phyloP scores from a whole-genome alignment of 352 stramenopile species.

The Phytophthora sojae region DNA sequence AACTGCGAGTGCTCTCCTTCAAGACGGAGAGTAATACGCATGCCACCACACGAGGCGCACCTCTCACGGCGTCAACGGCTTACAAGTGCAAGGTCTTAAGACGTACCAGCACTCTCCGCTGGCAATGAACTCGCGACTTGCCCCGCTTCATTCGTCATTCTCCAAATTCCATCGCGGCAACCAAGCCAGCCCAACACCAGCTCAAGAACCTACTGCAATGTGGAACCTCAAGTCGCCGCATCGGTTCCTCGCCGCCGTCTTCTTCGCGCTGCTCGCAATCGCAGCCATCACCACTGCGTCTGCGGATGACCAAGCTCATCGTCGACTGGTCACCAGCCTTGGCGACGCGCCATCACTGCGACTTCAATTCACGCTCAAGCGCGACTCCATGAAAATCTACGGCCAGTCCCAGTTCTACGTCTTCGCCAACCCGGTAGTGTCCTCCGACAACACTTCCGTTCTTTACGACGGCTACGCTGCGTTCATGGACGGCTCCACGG shows the following conservation, averaged over 20 bases:
- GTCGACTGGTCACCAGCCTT: constrained; percentile 12
- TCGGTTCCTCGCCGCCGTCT: neutral
- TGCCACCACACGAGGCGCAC: neutral
- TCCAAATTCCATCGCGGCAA: neutral
- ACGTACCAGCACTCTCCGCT: neutral
- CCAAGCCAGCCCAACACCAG: neutral
- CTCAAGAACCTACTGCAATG: neutral
- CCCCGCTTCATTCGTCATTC: neutral
- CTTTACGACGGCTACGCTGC: constrained; percentile 27
- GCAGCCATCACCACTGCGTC: neutral
- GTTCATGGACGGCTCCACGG: constrained; percentile 17
- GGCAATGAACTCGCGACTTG: neutral
- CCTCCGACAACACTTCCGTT: constrained; percentile 15
- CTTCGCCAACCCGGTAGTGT: constrained; percentile 33
- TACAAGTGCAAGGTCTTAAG: neutral
- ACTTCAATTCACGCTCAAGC: constrained; percentile 35
- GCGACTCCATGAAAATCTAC: constrained; percentile 31
- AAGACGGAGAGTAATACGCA: neutral
- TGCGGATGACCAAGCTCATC: neutral
- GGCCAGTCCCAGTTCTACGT: constrained; percentile 35
- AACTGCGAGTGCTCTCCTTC: neutral
- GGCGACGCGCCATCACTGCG: constrained; percentile 28
- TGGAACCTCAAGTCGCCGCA: neutral
- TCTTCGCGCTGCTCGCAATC: neutral
- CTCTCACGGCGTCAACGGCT: neutral